Evolutionary conservation across 2,329 filamentous ascomycete species (phyloP).

Genomic region (Thermothelomyces thermophilus): DNA sequence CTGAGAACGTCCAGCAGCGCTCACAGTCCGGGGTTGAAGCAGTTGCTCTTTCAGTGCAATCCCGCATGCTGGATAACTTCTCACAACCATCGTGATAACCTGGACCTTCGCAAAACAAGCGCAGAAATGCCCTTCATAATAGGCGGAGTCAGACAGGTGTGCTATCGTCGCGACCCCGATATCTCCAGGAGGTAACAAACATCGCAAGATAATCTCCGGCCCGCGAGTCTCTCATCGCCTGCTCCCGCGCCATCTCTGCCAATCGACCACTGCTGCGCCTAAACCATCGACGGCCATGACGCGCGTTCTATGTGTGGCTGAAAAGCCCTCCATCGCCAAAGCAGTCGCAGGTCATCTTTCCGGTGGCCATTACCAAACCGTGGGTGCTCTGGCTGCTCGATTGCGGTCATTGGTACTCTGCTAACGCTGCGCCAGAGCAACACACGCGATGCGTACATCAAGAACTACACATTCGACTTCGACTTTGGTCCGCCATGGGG

Average conservation of each 20-base stretch:
- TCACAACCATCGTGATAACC: neutral
- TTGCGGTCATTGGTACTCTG: neutral
- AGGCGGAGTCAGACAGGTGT: neutral
- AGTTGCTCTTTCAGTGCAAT: neutral
- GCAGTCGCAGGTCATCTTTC: slow-evolving; percentile 86
- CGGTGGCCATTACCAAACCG: slow-evolving; percentile 64
- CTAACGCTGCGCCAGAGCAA: slow-evolving; percentile 45
- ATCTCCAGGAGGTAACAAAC: neutral
- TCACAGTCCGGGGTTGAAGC: neutral
- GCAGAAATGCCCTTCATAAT: slow-evolving; percentile 2
- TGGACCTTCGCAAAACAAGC: neutral
- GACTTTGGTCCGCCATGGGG: slow-evolving; percentile 79
- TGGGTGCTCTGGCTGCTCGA: slow-evolving; percentile 38
- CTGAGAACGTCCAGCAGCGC: neutral
- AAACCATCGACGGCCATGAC: slow-evolving; percentile 33
- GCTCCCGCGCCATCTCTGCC: neutral
- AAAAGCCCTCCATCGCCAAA: slow-evolving; percentile 88
- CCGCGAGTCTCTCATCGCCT: neutral
- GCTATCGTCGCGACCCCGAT: slow-evolving; percentile 1
- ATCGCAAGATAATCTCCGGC: neutral
- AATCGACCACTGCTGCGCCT: neutral
- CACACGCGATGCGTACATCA: slow-evolving; percentile 71
- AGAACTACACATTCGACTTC: slow-evolving; percentile 91
- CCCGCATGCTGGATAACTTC: neutral
- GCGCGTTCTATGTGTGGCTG: slow-evolving; percentile 50